These are phyloP conservation scores for Venturia nashicola DNA, from an alignment of 2,329 filamentous ascomycete genomes.

Conservation along the genomic window DNA sequence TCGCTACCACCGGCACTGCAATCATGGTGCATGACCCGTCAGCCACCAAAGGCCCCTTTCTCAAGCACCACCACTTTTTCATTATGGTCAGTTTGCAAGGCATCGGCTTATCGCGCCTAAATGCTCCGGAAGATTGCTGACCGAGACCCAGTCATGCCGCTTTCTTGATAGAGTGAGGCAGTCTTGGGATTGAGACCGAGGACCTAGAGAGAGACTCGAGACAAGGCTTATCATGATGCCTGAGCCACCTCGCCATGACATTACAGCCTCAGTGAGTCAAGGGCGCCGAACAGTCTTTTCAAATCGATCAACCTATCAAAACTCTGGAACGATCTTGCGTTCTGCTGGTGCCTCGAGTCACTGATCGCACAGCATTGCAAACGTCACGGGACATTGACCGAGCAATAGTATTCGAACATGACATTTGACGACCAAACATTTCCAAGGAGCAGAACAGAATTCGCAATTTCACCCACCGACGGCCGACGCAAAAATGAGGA, in stretches of 20 bases:
- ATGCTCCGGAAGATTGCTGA: background rate
- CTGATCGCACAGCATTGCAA: background rate
- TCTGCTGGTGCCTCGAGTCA: background rate
- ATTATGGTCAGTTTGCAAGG: background rate
- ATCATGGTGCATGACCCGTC: background rate
- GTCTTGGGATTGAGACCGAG: background rate
- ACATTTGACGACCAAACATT: background rate
- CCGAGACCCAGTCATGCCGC: background rate
- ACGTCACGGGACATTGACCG: background rate
- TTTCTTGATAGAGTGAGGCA: background rate
- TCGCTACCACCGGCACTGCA: background rate
- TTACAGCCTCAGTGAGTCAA: slow-evolving; percentile 7
- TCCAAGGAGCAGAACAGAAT: background rate
- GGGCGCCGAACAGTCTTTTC: background rate
- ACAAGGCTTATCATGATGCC: background rate
- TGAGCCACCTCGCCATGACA: background rate
- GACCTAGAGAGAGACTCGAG: background rate
- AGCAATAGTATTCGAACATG: background rate
- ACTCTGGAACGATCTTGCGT: background rate
- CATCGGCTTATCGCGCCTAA: background rate
- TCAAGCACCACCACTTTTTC: background rate
- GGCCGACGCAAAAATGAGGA: slow-evolving; percentile 32
- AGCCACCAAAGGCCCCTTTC: background rate
- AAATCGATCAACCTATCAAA: background rate
- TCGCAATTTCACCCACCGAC: background rate